phyloP scores from a whole-genome alignment of 176 grass and related monocot species.

The Oryza coarctata region DNA sequence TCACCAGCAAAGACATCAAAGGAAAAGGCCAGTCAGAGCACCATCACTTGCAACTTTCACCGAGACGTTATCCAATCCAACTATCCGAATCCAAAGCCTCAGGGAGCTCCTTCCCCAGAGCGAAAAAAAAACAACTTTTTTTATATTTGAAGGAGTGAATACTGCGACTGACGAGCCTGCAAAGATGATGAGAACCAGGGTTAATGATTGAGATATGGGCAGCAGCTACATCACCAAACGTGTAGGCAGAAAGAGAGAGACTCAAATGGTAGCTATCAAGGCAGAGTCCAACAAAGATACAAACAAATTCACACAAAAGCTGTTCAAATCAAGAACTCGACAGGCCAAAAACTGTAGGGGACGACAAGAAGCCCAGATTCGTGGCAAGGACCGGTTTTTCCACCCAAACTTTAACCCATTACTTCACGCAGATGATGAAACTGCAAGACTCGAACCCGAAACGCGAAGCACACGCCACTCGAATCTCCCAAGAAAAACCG shows the following conservation, averaged over 20 bases:
- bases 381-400: conserved; percentile 12
- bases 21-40: conserved; percentile 23
- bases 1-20: conserved; percentile 22
- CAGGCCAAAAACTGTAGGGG: not conserved
- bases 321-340: conserved; percentile 11
- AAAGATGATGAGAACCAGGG: conserved; percentile 48
- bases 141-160: not conserved
- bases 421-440: not conserved
- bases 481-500: not conserved
- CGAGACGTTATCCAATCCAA: conserved; percentile 25
- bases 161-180: conserved; percentile 29
- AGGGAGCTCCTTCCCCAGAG: not conserved
- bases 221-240: conserved; percentile 28
- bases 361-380: conserved; percentile 19
- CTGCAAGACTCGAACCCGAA: not conserved
- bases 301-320: conserved; percentile 9
- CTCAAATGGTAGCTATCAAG: not conserved
- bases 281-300: conserved; percentile 15
- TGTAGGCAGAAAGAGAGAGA: conserved; percentile 11
- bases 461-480: not conserved
- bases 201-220: conserved; percentile 46
- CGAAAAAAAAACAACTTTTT: conserved; percentile 29
- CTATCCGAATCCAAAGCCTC: not conserved
- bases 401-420: not conserved
- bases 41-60: conserved; percentile 41